A percentile compares a stretch with the other conserved stretches of the same genome.
phyloP scores from a whole-genome alignment of 192 early-diverging fungal genomes.

The Coemansia sp. region DNA sequence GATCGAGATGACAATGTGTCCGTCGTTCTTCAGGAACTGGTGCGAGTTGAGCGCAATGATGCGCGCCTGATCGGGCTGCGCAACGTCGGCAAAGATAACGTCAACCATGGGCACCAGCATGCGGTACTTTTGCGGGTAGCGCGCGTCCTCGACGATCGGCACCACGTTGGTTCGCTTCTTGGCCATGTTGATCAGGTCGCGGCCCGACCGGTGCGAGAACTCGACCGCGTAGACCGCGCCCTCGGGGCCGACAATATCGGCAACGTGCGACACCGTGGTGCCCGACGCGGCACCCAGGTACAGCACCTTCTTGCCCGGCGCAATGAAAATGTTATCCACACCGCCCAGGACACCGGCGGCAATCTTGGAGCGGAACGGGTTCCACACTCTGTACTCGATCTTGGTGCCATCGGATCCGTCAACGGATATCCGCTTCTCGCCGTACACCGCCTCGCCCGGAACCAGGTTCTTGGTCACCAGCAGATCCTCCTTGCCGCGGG shows the following conservation, averaged over 20 bases:
- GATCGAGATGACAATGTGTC: constrained; percentile 98
- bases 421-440: constrained; percentile 96
- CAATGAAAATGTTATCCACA: constrained; percentile 92
- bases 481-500: constrained; percentile 98
- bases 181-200: constrained; percentile 99
- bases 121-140: constrained; percentile 99
- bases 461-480: constrained; percentile 98
- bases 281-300: constrained; percentile 96
- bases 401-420: constrained; percentile 94
- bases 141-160: constrained; percentile 99
- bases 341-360: constrained; percentile 96
- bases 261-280: constrained; percentile 94
- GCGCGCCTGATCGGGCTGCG: constrained; percentile 99
- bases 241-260: constrained; percentile 93
- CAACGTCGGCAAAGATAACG: constrained; percentile 98
- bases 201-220: constrained; percentile 98
- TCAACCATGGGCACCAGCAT: constrained; percentile 98
- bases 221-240: constrained; percentile 99
- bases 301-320: constrained; percentile 92
- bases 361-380: constrained; percentile 98
- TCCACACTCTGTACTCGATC: constrained; percentile 99
- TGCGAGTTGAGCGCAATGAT: constrained; percentile 97
- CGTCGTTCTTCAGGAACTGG: constrained; percentile 95
- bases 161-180: constrained; percentile 99
- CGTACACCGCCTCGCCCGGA: constrained; percentile 94